Base-by-base conservation (phyloP, 148 eudicot species). In the Nepenthes mirabilis region DNA sequence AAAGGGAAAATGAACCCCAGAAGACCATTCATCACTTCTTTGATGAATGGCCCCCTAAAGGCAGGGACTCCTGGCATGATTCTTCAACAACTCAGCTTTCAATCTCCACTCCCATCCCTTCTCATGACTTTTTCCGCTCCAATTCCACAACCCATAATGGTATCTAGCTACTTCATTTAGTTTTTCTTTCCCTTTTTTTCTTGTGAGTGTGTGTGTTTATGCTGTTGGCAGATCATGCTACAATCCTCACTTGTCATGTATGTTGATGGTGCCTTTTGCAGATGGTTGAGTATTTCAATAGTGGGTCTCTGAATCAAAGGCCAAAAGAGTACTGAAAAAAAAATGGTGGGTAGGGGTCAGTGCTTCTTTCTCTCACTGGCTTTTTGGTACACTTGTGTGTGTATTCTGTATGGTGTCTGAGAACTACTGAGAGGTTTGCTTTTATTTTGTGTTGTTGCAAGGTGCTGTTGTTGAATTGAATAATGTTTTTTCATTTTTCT, bases 281-380 rank as follows among this genome's bases (percentile, higher is more conserved):
- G 81, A 75, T 36, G 70, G 72, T 60, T 73, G 79, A 74, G 75
- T 56, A 56, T n/a, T 49, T 49, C n/a, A 49, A 12, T 49, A n/a
- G 52, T 49, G 57, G 78, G 54, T 63, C 72, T 73, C 63, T 56
- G 78, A 65, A 66, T 63, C 73, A 74, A 69, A 79, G 69, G 77
- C 62, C 74, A 67, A 49, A 49, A 49, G 10, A 49, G 52, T 49
- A 49, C 52, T 11, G 3, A 43, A 57, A 61, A 65, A 36, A 57
- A 57, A 56, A 43, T 67, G 70, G 72, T 67, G 80, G 78, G 82
- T 60, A 64, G 60, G 52, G 52, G 52, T 49, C 52, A 49, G 52
- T 49, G 52, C 52, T 49, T 49, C 11, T 45, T n/a, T 49, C 52
- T 1, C 14, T 49, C 14, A n/a, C 52, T 49, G 6, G 2, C 6